Conservation (phyloP, 1,139 yeast species). For the Sugiyamaella novakii region DNA sequence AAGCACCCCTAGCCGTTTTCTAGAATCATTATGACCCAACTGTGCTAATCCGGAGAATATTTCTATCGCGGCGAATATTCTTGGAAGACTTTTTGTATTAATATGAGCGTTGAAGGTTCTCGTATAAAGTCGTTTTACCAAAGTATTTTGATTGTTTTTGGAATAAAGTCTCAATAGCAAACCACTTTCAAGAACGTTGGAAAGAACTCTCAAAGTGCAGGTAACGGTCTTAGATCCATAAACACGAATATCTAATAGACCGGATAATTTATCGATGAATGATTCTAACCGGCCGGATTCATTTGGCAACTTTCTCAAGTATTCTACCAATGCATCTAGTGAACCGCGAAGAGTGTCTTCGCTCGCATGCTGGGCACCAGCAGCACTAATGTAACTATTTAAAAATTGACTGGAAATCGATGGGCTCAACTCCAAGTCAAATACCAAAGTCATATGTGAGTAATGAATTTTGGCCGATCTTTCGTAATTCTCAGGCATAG, state of each 20-base stretch:
- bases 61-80: conserved; percentile 26
- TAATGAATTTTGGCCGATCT: conserved; percentile 24
- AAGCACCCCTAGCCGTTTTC: conserved; percentile 28
- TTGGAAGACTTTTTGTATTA: conserved; percentile 27
- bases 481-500: conserved; percentile 21
- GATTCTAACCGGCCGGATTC: conserved; percentile 2
- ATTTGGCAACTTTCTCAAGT: conserved; percentile 33
- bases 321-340: conserved; percentile 47
- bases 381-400: conserved; percentile 59
- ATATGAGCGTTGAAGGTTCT: conserved; percentile 32
- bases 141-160: conserved; percentile 6
- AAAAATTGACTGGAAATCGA: conserved; percentile 48
- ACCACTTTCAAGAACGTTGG: conserved; percentile 28
- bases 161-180: conserved; percentile 18
- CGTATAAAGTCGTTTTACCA: conserved; percentile 23
- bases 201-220: conserved; percentile 24
- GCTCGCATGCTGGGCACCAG: conserved; percentile 63
- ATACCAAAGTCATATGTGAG: conserved; percentile 23
- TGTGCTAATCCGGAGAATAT: conserved; percentile 30
- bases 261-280: conserved; percentile 19
- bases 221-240: conserved; percentile 22
- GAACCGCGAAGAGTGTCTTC: conserved; percentile 52
- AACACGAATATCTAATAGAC: conserved; percentile 23
- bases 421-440: conserved; percentile 27
- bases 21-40: conserved; percentile 23